Conservation (phyloP, 352 stramenopile genomes). For the Phytophthora nicotianae region DNA sequence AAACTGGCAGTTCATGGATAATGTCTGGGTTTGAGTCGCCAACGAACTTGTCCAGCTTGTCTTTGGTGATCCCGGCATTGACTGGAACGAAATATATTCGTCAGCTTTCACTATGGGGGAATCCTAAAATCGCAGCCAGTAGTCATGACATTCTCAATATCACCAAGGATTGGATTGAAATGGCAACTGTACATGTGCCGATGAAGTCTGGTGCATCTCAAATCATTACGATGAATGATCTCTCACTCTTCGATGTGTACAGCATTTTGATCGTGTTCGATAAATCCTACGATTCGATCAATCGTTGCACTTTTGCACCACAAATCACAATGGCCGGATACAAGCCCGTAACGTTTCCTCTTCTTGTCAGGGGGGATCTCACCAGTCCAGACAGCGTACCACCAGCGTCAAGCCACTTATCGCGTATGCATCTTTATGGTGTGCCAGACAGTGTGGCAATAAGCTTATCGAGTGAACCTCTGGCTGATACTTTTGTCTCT, state of each 20-base stretch:
- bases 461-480: conserved; percentile 60
- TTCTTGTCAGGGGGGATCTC: conserved; percentile 53
- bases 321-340: conserved; percentile 40
- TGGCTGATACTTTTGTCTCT: conserved; percentile 49
- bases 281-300: conserved; percentile 56
- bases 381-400: conserved; percentile 34
- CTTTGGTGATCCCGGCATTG: conserved; percentile 50
- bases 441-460: conserved; percentile 36
- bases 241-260: conserved; percentile 32
- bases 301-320: conserved; percentile 48
- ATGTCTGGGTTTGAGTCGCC: conserved; percentile 50
- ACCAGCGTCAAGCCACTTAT: conserved; percentile 45
- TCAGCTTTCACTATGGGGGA: conserved; percentile 57
- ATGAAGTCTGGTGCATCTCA: conserved; percentile 60
- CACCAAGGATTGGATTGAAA: conserved; percentile 43
- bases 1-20: conserved; percentile 57
- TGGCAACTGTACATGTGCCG: conserved; percentile 36
- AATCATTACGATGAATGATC: conserved; percentile 29
- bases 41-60: conserved; percentile 47
- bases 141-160: conserved; percentile 34
- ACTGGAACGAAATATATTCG: conserved; percentile 50
- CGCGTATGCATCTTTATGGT: conserved; percentile 63
- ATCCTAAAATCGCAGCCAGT: conserved; percentile 23
- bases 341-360: conserved; percentile 50
- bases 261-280: conserved; percentile 54